Evolutionary conservation across 176 grass and related monocot genomes (phyloP), one percentile per base, ranked within the genome.

Genomic region (Guadua angustifolia): DNA sequence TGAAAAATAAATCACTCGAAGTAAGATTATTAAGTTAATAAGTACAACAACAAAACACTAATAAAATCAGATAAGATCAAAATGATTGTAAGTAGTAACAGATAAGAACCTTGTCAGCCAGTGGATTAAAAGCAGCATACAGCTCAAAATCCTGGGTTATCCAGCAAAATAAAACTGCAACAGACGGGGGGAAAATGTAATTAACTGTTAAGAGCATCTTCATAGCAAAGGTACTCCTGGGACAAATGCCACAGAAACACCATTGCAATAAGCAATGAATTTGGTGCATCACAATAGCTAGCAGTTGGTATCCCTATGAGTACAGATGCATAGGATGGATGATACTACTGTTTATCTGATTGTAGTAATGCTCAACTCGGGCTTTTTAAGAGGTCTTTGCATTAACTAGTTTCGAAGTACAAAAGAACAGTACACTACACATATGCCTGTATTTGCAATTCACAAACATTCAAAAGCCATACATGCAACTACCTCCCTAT

Each of bases 81-180:
- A 86, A 3, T 57, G 25, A 50, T 40, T 83, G 44, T 73, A 36
- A 35, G 33, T 40, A 71, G 53, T 74, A 44, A 25, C 53, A 78
- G 50, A 65, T 67, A 40, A 79, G 9, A 79, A 99, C 96, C 96
- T 95, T 99, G 59, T 99, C 93, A 15, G 93, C 88, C 52, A 99
- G 75, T 73, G 96, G 93, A 86, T 89, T 88, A 86, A 99, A 99
- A 22, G 96, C 75, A 9, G 96, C 93, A 82, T 99, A 99, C 18
- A 99, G 86, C 71, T 99, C 96, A 88, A 99, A 99, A 84, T 99
- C 93, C 86, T 95, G 96, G 55, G 96, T 99, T 82, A 99, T 95
- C 96, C 96, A 99, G 78, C 93, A 95, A 65, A 99, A 81, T 7
- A 95, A 25, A 90, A 95, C 96, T 99, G 86, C 82, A 74, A 64